A percentile compares a stretch with the other conserved stretches of the same genome.
Conservation (phyloP, 108 stramenopile genomes). For the Poteriospumella lacustris region DNA sequence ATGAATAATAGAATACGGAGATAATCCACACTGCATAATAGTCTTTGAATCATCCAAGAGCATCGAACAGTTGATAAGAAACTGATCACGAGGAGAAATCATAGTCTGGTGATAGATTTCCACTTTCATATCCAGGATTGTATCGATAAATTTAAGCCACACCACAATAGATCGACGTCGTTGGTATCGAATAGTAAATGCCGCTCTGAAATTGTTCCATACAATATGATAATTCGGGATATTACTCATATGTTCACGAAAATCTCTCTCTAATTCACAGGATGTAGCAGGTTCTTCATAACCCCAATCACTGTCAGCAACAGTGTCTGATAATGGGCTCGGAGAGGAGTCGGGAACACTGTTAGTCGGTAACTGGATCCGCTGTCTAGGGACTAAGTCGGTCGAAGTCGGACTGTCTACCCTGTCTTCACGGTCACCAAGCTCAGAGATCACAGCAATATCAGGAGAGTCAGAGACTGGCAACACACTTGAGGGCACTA, state of each 20-base stretch:
- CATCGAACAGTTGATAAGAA: conserved; percentile 8
- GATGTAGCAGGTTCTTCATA: conserved; percentile 7
- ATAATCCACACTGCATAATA: conserved; percentile 8
- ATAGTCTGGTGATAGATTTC: conserved; percentile 3
- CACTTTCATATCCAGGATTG: conserved; percentile 7
- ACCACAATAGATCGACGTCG: conserved; percentile 6
- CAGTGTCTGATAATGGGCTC: conserved; percentile 6
- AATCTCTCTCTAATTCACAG: conserved; percentile 8
- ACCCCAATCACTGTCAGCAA: conserved; percentile 2
- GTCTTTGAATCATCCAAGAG: conserved; percentile 7
- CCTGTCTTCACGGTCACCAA: conserved; percentile 2
- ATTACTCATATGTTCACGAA: conserved; percentile 8
- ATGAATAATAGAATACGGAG: conserved; percentile 8
- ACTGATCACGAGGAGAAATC: conserved; percentile 7
- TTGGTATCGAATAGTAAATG: conserved; percentile 8
- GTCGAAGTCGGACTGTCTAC: conserved; percentile 2
- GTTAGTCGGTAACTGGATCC: conserved; percentile 2
- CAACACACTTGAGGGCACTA: conserved; percentile 6
- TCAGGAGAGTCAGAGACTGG: conserved; percentile 6
- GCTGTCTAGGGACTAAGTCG: conserved; percentile 6
- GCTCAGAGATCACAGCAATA: conserved; percentile 7
- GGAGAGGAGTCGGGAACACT: conserved; percentile 6
- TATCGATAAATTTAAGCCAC: conserved; percentile 8
- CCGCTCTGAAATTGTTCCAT: conserved; percentile 7
- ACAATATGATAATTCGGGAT: conserved; percentile 8